These are phyloP conservation scores for Coprinellus aureogranulatus DNA, from an alignment of 768 basidiomycete species.

Conservation along the genomic window DNA sequence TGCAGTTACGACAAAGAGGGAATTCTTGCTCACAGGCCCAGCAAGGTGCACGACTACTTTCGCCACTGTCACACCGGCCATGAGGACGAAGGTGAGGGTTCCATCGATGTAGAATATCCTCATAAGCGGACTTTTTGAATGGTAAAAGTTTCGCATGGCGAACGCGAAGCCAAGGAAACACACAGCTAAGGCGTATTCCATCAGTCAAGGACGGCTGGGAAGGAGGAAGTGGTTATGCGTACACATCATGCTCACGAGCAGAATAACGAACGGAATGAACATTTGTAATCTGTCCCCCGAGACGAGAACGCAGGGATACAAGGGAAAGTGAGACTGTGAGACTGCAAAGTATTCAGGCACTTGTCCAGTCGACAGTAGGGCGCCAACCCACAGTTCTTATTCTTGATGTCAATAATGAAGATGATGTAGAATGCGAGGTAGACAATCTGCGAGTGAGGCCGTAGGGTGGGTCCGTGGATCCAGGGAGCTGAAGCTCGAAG, in stretches of 20 bases:
- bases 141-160: neutral
- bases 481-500: neutral
- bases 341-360: neutral
- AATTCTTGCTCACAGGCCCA: neutral
- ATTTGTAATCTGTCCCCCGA: too few species aligned
- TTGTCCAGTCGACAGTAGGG: neutral
- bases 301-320: neutral
- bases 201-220: too few species aligned
- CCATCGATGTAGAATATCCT: constrained; percentile 4
- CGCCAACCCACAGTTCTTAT: neutral
- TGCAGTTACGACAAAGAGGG: neutral
- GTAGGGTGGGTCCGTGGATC: too few species aligned
- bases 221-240: too few species aligned
- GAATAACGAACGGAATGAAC: neutral
- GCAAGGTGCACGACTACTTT: neutral
- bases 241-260: neutral
- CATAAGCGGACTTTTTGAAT: neutral
- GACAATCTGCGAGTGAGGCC: neutral
- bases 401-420: neutral
- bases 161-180: neutral
- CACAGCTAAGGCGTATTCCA: neutral
- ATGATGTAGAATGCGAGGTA: neutral
- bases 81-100: neutral
- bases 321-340: neutral
- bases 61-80: neutral